A percentile compares a stretch with the other conserved stretches of the same genome.
Conservation (phyloP, 1,139 yeast species). For the Pichia sp. region DNA sequence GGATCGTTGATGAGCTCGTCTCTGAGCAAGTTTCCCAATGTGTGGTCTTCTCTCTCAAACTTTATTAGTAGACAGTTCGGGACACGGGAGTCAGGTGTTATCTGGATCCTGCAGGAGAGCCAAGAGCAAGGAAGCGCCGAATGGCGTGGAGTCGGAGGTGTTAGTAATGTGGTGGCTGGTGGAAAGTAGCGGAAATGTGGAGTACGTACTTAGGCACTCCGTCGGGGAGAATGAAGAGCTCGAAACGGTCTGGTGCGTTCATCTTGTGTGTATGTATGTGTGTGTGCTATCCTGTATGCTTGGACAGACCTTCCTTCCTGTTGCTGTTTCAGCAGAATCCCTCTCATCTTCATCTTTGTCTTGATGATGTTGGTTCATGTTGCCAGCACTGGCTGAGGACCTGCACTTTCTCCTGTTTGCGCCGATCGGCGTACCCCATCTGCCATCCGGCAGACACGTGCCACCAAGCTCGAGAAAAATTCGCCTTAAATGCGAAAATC, state of each 20-base stretch:
- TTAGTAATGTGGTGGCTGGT: neutral
- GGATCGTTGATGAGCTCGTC: constrained; percentile 83
- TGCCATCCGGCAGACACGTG: neutral
- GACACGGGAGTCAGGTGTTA: constrained; percentile 90
- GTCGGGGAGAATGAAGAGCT: constrained; percentile 92
- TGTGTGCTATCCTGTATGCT: neutral
- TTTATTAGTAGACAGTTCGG: constrained; percentile 92
- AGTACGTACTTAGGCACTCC: constrained; percentile 75
- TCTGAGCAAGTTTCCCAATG: constrained; percentile 84
- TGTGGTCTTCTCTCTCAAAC: constrained; percentile 96
- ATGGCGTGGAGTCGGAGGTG: neutral
- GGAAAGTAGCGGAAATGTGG: neutral
- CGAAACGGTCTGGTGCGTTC: constrained; percentile 99
- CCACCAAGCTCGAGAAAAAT: neutral
- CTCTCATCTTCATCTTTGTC: no score
- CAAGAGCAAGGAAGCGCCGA: neutral
- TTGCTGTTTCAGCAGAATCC: no score
- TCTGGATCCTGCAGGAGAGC: constrained; percentile 44
- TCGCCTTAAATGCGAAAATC: neutral
- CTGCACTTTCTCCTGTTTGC: neutral
- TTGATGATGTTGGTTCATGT: neutral
- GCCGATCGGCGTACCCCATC: neutral
- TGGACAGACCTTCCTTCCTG: no score
- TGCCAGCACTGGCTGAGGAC: neutral
- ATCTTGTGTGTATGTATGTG: constrained; percentile 34